A percentile compares a stretch with the other conserved stretches of the same genome.
phyloP scores from a whole-genome alignment of 2,329 filamentous ascomycete species.

The Botrytis paeoniae region DNA sequence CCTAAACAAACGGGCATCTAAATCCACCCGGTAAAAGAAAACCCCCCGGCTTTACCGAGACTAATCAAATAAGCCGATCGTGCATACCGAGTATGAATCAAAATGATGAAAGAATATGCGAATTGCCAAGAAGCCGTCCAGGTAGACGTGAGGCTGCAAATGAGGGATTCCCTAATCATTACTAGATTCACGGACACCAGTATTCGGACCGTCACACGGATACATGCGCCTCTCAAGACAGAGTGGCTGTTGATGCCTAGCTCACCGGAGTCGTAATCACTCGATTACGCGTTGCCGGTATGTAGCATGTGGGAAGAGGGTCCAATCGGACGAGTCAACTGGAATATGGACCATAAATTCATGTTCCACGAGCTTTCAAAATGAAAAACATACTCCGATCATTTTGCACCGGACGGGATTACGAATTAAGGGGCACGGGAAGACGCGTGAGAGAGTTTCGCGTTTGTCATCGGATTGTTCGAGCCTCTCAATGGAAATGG shows the following conservation, averaged over 20 bases:
- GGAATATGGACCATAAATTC: background rate
- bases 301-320: background rate
- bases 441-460: background rate
- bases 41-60: background rate
- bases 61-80: background rate
- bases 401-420: background rate
- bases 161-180: background rate
- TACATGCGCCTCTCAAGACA: background rate
- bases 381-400: background rate
- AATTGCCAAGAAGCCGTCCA: background rate
- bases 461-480: background rate
- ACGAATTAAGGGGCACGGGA: background rate
- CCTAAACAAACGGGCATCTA: background rate
- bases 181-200: background rate
- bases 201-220: background rate
- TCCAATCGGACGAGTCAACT: background rate
- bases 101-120: background rate
- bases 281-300: background rate
- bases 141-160: background rate
- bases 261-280: background rate
- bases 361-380: background rate
- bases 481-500: background rate
- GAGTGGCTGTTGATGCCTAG: background rate
- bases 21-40: background rate
- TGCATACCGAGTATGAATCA: background rate